Evolutionary conservation across 78 protist species (phyloP).

Genomic region (Tieghemostelium lacteum): DNA sequence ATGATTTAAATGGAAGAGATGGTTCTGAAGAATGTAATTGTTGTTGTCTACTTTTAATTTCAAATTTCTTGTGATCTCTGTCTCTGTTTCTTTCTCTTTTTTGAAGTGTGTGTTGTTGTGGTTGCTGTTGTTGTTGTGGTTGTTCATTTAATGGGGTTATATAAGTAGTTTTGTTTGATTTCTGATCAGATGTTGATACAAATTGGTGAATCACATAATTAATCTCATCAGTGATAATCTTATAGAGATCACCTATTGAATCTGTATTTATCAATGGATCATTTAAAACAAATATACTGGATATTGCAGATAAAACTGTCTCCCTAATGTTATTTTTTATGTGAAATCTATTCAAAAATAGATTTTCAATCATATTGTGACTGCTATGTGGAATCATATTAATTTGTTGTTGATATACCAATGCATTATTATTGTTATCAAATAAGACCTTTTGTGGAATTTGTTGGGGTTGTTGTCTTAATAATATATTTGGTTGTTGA

Average conservation of each 20-base stretch:
- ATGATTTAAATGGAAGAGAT: background rate
- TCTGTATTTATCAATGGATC: background rate
- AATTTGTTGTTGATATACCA: too few relatives aligned
- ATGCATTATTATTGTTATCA: background rate
- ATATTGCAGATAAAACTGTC: slow-evolving; percentile 32
- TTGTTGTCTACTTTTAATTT: background rate
- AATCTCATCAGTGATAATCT: slow-evolving; percentile 10
- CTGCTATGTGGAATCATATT: too few relatives aligned
- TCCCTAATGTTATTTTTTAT: slow-evolving; percentile 71
- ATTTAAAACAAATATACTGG: background rate
- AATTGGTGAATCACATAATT: background rate
- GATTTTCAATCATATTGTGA: slow-evolving; percentile 18
- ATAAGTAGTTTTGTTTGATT: too few relatives aligned
- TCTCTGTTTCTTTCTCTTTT: background rate
- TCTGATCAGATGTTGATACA: too few relatives aligned
- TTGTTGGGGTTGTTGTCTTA: background rate
- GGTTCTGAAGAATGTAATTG: background rate
- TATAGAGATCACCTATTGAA: background rate
- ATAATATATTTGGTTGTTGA: too few relatives aligned
- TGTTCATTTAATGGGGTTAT: too few relatives aligned
- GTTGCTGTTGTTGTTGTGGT: background rate
- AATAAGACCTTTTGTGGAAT: too few relatives aligned
- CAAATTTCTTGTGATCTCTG: too few relatives aligned
- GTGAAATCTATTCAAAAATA: slow-evolving; percentile 56
- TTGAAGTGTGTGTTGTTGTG: background rate